Conservation (phyloP, 106 monocot genomes). For the Gastrodia elata region DNA sequence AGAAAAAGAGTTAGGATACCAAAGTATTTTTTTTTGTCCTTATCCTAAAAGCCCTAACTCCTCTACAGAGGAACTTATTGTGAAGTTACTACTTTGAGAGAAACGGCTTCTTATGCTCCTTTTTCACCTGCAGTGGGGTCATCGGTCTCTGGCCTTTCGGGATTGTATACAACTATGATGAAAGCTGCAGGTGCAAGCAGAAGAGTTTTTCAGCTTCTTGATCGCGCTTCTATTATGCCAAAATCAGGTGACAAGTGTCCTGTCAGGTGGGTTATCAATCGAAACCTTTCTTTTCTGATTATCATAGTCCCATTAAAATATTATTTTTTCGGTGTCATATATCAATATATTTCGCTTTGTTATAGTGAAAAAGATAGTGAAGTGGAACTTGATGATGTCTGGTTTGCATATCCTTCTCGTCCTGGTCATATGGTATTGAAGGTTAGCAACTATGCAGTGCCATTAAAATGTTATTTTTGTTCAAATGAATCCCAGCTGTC, state of each 20-base stretch:
- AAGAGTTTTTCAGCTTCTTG: constrained; percentile 94
- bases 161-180: constrained; percentile 91
- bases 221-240: constrained; percentile 78
- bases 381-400: constrained; percentile 91
- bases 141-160: constrained; percentile 74
- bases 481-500: neutral
- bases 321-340: neutral
- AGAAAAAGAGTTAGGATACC: no score
- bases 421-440: constrained; percentile 88
- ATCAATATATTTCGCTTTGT: constrained; percentile 1
- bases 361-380: constrained; percentile 55
- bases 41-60: no score
- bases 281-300: neutral
- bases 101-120: neutral
- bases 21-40: no score
- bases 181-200: constrained; percentile 98
- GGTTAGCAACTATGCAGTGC: no score
- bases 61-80: no score
- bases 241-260: constrained; percentile 72
- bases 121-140: constrained; percentile 63
- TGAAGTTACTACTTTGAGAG: no score
- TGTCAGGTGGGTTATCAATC: constrained; percentile 27
- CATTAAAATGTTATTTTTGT: no score
- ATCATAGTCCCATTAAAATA: neutral
- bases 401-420: constrained; percentile 99